Base-by-base conservation (phyloP, 371 early-diverging fungal species). In the Syncephalastrum racemosum region DNA sequence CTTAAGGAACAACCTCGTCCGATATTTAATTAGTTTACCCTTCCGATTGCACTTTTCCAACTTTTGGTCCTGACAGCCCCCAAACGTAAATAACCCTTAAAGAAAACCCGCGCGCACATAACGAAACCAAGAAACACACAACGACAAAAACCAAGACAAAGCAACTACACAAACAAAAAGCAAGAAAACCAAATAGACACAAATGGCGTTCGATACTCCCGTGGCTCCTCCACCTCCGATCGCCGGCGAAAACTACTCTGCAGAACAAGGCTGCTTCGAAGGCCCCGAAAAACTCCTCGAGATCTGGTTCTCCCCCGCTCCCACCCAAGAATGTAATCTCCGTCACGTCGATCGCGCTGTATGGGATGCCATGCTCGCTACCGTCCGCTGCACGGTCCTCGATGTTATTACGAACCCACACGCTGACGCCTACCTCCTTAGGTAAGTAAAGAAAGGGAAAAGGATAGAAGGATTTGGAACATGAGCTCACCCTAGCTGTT, bases 231-330 rank as follows among this genome's bases (percentile, higher is more conserved):
- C 36, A 10, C 73, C 69, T 10, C 66, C 66, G 54, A 46, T 46
- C 40, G 41, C 52, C 24, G 73, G 77, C 43, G 64, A 58, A 46
- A 76, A 76, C 50, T 76, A 76, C 54, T 70, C 71, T 47, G 71
- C 71, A 15, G 59, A 70, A 50, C 65, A 72, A 46, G 85, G 84
- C 39, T 74, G 75, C 53, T 91, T 91, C 64, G 91, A 97, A 74
- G 97, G 97, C 20, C 95, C 97, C 54, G 97, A 97, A 68, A 97
- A 97, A 74, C 83, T 97, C n/a, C 73, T 97, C 53, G 97, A 97
- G 66, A 85, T 97, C 59, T 96, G 95, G 96, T 96, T 96, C 71
- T 72, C 82, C 12, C 79, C 82, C 22, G 66, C 76, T 24, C 71
- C 78, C 15, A 63, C 50, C 27, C 41, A 13, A 22, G 50, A 63